Percentiles rank a stretch among this genome's conserved stretches.
Evolutionary conservation across 2,329 filamentous ascomycete genomes (phyloP).

Genomic region (Chaetothyriales sp.): DNA sequence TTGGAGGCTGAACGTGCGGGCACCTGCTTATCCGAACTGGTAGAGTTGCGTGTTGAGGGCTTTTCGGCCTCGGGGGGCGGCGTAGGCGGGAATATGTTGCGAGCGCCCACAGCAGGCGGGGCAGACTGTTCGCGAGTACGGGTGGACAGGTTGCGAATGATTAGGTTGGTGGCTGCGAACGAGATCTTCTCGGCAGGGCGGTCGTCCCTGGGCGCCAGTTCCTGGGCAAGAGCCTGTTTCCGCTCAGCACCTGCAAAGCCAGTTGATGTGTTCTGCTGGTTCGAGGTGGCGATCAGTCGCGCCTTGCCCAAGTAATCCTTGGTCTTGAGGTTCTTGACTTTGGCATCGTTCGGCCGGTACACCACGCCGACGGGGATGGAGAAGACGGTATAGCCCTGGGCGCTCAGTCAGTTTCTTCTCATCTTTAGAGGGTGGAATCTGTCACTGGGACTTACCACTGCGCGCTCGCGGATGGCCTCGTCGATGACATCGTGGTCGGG

Average conservation of each 20-base stretch:
- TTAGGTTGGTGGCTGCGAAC: slow-evolving; percentile 81
- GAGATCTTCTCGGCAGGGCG: slow-evolving; percentile 71
- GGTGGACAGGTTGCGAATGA: slow-evolving; percentile 68
- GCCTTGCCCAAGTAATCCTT: slow-evolving; percentile 97
- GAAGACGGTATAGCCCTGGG: slow-evolving; percentile 89
- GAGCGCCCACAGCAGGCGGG: slow-evolving; percentile 47
- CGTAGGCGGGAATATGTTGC: slow-evolving; percentile 91
- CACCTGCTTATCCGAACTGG: slow-evolving; percentile 16
- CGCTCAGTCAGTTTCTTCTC: slow-evolving; percentile 1
- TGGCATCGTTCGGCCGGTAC: slow-evolving; percentile 90
- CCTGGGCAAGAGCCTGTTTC: slow-evolving; percentile 32
- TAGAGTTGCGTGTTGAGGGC: slow-evolving; percentile 17
- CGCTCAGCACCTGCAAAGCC: slow-evolving; percentile 67
- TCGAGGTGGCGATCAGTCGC: slow-evolving; percentile 76
- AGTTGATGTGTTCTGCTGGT: slow-evolving; percentile 64
- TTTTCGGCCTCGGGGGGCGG: slow-evolving; percentile 83
- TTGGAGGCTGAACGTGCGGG: slow-evolving; percentile 35
- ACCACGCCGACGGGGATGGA: slow-evolving; percentile 66
- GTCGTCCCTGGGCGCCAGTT: slow-evolving; percentile 44
- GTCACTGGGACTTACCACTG: slow-evolving; percentile 48
- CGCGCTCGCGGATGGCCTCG: slow-evolving; percentile 83
- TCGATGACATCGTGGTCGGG: slow-evolving; percentile 96
- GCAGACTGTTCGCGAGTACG: slow-evolving; percentile 68
- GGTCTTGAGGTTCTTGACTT: slow-evolving; percentile 93
- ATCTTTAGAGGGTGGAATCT: background rate